These are phyloP conservation scores for Eimeria brunetti DNA, from an alignment of 169 alveolate species.

Conservation along the genomic window DNA sequence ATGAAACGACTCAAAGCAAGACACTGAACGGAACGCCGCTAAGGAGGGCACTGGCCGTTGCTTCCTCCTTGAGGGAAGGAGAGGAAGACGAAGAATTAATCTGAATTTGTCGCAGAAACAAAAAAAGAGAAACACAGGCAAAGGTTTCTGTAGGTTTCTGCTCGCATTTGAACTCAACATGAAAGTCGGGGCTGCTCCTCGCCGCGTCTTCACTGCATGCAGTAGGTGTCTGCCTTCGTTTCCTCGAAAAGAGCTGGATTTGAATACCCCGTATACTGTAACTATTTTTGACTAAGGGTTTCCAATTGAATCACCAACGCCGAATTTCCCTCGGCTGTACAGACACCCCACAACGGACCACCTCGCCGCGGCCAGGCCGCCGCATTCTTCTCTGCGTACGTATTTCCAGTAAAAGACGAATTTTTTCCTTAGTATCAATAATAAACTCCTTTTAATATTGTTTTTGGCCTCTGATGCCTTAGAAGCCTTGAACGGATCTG, in stretches of 20 bases:
- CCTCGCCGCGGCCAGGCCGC: neutral
- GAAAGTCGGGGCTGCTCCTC: slow-evolving; percentile 7
- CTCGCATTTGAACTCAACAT: neutral
- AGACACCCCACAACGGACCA: slow-evolving; percentile 1
- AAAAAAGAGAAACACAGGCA: neutral
- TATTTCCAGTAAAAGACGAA: neutral
- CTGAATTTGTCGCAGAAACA: neutral
- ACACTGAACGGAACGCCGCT: neutral
- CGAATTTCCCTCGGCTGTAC: neutral
- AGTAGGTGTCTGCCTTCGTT: neutral
- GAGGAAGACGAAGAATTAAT: neutral
- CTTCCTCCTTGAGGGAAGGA: neutral
- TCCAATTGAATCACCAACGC: neutral
- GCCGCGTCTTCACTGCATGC: slow-evolving; percentile 4
- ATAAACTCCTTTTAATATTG: too few relatives aligned
- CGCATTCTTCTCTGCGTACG: neutral
- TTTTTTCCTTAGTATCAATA: neutral
- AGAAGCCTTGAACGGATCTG: neutral
- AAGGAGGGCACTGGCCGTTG: too few relatives aligned
- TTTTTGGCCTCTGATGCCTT: neutral
- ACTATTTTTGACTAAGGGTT: neutral
- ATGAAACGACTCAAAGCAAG: neutral
- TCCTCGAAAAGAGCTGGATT: neutral
- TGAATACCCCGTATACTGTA: neutral
- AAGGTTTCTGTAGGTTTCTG: neutral